These are phyloP conservation scores for Aspergillus saccharolyticus DNA, from an alignment of 495 filamentous ascomycete genomes.

Conservation along the genomic window DNA sequence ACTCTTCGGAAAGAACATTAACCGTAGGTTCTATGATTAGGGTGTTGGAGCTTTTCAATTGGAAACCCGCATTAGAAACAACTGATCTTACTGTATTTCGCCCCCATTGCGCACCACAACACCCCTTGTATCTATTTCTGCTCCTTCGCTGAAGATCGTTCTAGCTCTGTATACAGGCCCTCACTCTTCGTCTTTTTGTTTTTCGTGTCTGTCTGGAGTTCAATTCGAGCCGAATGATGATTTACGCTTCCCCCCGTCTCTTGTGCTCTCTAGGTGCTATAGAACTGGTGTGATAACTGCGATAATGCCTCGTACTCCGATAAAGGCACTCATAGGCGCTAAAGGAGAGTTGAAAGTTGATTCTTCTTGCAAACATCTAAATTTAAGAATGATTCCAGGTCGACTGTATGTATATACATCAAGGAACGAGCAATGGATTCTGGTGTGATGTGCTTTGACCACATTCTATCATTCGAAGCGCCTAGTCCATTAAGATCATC, in stretches of 20 bases:
- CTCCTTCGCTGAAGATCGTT: slow-evolving; percentile 12
- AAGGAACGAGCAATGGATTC: too few relatives aligned
- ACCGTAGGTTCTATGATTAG: slow-evolving; percentile 91
- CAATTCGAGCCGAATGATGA: background rate
- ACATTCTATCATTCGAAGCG: too few relatives aligned
- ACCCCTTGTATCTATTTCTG: slow-evolving; percentile 16
- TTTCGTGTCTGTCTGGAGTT: slow-evolving; percentile 4
- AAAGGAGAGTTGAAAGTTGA: too few relatives aligned
- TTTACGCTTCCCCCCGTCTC: background rate
- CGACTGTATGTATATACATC: too few relatives aligned
- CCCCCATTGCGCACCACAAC: slow-evolving; percentile 5
- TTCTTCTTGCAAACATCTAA: too few relatives aligned
- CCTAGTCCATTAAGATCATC: too few relatives aligned
- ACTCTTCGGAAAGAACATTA: slow-evolving; percentile 86
- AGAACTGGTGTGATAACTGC: too few relatives aligned
- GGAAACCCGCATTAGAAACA: slow-evolving; percentile 7
- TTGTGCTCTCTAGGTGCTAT: background rate
- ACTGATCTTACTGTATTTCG: slow-evolving; percentile 2
- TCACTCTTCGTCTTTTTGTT: slow-evolving; percentile 23
- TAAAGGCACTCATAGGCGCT: too few relatives aligned
- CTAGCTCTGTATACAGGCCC: slow-evolving; percentile 16
- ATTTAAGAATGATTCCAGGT: too few relatives aligned
- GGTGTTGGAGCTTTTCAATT: slow-evolving; percentile 19
- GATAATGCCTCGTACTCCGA: background rate
- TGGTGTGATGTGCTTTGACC: too few relatives aligned